Evolutionary conservation across 495 filamentous ascomycete species (phyloP), one percentile per base, ranked within the genome.

Genomic region (Beverwykella pulmonaria): DNA sequence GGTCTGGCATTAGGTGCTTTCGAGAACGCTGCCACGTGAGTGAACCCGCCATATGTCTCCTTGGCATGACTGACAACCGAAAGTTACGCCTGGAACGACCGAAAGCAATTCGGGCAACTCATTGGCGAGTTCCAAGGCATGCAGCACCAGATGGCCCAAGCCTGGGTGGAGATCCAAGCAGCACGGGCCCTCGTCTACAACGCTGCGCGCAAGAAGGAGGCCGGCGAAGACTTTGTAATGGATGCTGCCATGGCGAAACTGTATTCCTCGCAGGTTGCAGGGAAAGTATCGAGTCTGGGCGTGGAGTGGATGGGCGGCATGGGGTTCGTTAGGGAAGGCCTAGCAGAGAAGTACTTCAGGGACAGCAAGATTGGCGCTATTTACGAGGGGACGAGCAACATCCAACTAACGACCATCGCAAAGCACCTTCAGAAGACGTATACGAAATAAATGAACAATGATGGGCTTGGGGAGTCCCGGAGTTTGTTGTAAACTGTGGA

Each of bases 301-400:
- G 86, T 99, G 19, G 94, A 98, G 79, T 98, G 95, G 94, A 97
- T 97, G 93, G 94, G 94, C 34, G 94, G 94, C 55, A 97, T 97
- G 94, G 87, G 86, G 8, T 99, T 99, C 71, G 94, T 98, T 39
- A 82, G 94, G 44, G 94, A 99, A 76, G 94, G 94, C 1, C 86
- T 97, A 65, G 94, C 95, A 3, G 94, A 99, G 87, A 99, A 99
- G 86, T 95, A 89, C 81, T 99, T 88, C 83, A 84, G 94, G 23
- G 94, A 99, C 76, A 93, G 90, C 81, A 99, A 97, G 87, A 99
- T 99, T 74, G 94, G 94, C 1, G 92, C 91, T 49, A 98, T 99
- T 68, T 98, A 99, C 79, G 94, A 99, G 82, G 94, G 94, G 46
- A 96, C 92, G 59, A 91, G 90, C 74, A 87, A 87, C 69, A 88